phyloP scores from a whole-genome alignment of 352 stramenopile species.

The Phytophthora europaea region DNA sequence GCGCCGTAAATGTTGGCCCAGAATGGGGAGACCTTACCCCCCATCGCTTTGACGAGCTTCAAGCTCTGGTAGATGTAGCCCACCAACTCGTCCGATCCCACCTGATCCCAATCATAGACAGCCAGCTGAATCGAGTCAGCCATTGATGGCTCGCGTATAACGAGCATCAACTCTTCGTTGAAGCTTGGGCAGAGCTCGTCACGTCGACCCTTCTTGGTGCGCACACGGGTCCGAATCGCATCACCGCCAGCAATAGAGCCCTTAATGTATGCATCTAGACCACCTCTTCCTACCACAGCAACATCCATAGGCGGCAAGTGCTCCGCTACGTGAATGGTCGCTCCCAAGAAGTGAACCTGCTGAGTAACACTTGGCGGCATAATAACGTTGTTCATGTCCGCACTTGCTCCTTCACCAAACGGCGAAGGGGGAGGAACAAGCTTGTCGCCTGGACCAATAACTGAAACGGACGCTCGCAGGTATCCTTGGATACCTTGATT shows the following conservation, averaged over 20 bases:
- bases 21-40: slow-evolving; percentile 62
- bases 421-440: slow-evolving; percentile 74
- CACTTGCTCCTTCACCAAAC: slow-evolving; percentile 51
- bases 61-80: slow-evolving; percentile 78
- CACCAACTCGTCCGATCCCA: slow-evolving; percentile 80
- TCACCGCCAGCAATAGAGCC: slow-evolving; percentile 67
- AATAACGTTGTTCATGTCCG: slow-evolving; percentile 74
- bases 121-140: slow-evolving; percentile 77
- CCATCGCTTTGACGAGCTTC: slow-evolving; percentile 77
- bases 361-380: slow-evolving; percentile 84
- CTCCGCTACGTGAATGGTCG: slow-evolving; percentile 76
- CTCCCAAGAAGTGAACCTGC: slow-evolving; percentile 76
- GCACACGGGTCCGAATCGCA: slow-evolving; percentile 74
- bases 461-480: slow-evolving; percentile 87
- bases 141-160: slow-evolving; percentile 84
- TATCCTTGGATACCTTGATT: slow-evolving; percentile 94
- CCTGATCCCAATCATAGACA: slow-evolving; percentile 85
- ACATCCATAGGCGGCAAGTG: slow-evolving; percentile 84
- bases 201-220: slow-evolving; percentile 79
- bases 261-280: slow-evolving; percentile 81
- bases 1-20: slow-evolving; percentile 88
- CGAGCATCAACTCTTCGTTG: slow-evolving; percentile 84
- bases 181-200: slow-evolving; percentile 77
- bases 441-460: slow-evolving; percentile 91
- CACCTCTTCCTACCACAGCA: slow-evolving; percentile 64